These are phyloP conservation scores for Pleurotus sapidus DNA, from an alignment of 768 basidiomycete genomes.

Conservation along the genomic window DNA sequence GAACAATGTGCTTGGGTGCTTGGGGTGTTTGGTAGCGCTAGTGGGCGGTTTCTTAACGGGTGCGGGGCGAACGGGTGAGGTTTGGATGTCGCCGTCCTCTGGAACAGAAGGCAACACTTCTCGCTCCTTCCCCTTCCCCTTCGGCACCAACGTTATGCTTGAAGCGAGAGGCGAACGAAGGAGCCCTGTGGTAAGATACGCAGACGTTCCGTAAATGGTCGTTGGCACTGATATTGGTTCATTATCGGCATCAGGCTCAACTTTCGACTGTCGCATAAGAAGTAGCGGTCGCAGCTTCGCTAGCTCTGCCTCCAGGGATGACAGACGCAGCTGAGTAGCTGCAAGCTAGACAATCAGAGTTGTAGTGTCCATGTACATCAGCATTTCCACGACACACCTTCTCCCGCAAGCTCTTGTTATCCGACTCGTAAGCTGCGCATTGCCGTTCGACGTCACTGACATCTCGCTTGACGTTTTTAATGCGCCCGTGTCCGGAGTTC, in stretches of 20 bases:
- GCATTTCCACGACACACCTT: conserved; percentile 40
- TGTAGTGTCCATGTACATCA: not conserved
- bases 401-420: conserved; percentile 58
- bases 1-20: conserved; percentile 30
- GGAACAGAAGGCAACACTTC: not conserved
- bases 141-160: not conserved
- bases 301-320: conserved; percentile 61
- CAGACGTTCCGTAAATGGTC: conserved; percentile 3
- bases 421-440: conserved; percentile 48
- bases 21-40: conserved; percentile 17
- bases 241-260: not conserved
- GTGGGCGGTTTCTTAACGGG: not conserved
- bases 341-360: conserved; percentile 39
- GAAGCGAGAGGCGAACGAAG: not conserved
- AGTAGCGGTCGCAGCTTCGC: conserved; percentile 64
- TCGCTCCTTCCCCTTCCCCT: conserved; percentile 13
- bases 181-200: not conserved
- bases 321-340: conserved; percentile 52
- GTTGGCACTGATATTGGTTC: not conserved
- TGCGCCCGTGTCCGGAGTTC: conserved; percentile 32
- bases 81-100: not conserved
- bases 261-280: conserved; percentile 19
- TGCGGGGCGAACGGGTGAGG: conserved; percentile 6
- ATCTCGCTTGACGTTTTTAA: conserved; percentile 13
- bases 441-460: conserved; percentile 46